Base-by-base conservation (phyloP, 495 filamentous ascomycete genomes). In the Penicillium goetzii region DNA sequence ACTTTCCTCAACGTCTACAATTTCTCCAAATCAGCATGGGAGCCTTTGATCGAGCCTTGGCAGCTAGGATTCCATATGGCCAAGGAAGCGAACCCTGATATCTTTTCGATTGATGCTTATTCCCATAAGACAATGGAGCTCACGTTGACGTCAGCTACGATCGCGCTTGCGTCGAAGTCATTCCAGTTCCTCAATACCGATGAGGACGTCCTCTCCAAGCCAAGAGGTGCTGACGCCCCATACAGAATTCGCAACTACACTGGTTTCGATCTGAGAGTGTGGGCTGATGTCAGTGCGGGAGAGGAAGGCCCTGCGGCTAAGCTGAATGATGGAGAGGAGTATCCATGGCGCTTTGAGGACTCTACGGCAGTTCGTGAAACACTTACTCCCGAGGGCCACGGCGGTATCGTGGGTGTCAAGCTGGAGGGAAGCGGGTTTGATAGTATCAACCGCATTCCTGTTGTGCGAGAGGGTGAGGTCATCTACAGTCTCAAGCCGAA, bases 1-100 rank as follows among this genome's bases (percentile, higher is more conserved):
- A 93, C 92, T 60, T 97, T 95, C 74, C 82, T 96, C 68, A 99
- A 98, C 72, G 88, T 98, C 56, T 98, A 96, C 81, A 99, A 98
- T 74, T 99, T 99, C 76, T 93, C 95, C 23, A 98, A 99, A 74
- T 98, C 96, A 1, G 91, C 92, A 10, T 99, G 95, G 95, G 95
- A 98, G 74, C 95, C 95, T 10, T 79, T 99, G 34, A 89, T 98
- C 28, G 95, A 99, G 74, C 95, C 96, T 34, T 99, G 95, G 95
- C 88, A 95, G 62, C 79, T 98, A 23, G 94, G 93, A 30, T 88
- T 98, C 68, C 92, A 95, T 58, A 84, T 98, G 78, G 89, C 92
- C 12, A 92, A 88, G 69, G 89, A 94, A 49, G 79, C 86, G 50
- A 84, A 86, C 62, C 90, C 88, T 1, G 90, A 96, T 47, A 81